Base-by-base conservation (phyloP, 257 asterid species). In the Jacaranda mimosifolia region DNA sequence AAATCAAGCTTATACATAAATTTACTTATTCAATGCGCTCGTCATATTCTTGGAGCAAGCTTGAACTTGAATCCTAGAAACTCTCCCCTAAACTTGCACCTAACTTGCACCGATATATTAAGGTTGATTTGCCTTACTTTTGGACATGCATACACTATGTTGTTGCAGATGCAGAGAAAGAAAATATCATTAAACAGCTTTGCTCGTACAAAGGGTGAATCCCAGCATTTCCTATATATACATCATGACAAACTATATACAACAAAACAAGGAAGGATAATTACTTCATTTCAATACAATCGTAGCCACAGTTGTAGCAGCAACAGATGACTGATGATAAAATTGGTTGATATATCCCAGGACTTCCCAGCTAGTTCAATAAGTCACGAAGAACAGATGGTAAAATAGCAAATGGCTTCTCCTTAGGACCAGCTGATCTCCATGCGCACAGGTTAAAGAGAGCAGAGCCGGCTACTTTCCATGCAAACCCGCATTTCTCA, bases 381-480 rank as follows among this genome's bases (percentile, higher is more conserved):
- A 91, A 32, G 3, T 89, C 92, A 0, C 90, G 88, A 60, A 89
- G 79, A 21, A 87, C 60, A 17, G 94, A 85, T 0, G 94, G 91
- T 43, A 84, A 74, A 58, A 89, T 79, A 3, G 64, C 36, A 17
- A 90, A 0, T 1, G 90, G 89, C 43, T 42, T 80, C 60, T 88
- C 95, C 58, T 62, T 85, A 1, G 74, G 78, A 63, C 71, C 80
- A 0, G 78, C 86, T n/a, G 18, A 63, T 67, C 81, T 74, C 82
- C 79, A 72, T 26, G 93, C 91, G 72, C 56, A 81, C 17, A 85
- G 42, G 43, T 46, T 67, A 35, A 85, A 87, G 4, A 91, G 96
- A 7, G 94, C 93, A 57, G 90, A 49, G 26, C 97, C 95, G 0
- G 97, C 97, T 15, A 91, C 90, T 77, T 45, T 87, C 97, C 98